A percentile compares a stretch with the other conserved stretches of the same genome.
These are phyloP conservation scores for Coemansia pectinata DNA, from an alignment of 192 early-diverging fungal species.

Conservation along the genomic window DNA sequence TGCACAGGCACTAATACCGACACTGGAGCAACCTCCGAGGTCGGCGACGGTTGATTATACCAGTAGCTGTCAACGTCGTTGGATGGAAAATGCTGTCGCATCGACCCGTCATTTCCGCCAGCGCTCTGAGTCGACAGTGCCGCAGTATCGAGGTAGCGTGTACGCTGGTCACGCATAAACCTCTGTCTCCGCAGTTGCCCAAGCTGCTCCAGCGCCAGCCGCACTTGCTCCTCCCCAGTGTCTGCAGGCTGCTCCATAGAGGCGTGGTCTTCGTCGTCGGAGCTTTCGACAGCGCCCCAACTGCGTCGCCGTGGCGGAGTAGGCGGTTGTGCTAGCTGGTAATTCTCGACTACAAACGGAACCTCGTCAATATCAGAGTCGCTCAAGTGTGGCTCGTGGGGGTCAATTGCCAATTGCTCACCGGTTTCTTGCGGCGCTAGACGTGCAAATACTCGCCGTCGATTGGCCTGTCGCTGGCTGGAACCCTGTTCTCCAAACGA, in stretches of 20 bases:
- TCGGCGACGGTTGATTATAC: slow-evolving; percentile 44
- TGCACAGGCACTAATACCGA: not conserved
- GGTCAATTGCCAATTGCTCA: slow-evolving; percentile 2
- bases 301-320: slow-evolving; percentile 29
- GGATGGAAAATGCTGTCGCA: slow-evolving; percentile 31
- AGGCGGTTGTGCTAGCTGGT: slow-evolving; percentile 13
- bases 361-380: not conserved
- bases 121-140: not conserved
- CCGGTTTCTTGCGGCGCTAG: slow-evolving; percentile 29
- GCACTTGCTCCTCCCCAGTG: slow-evolving; percentile 11
- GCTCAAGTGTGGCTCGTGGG: not conserved
- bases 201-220: slow-evolving; percentile 28
- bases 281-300: slow-evolving; percentile 7
- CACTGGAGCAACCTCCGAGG: not conserved
- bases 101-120: not conserved
- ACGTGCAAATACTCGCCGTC: slow-evolving; percentile 43
- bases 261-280: slow-evolving; percentile 10
- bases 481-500: slow-evolving; percentile 18
- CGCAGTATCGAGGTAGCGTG: not conserved
- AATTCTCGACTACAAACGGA: not conserved
- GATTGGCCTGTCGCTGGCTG: slow-evolving; percentile 13
- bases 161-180: slow-evolving; percentile 39
- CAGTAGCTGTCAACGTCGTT: slow-evolving; percentile 57
- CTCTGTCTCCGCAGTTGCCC: slow-evolving; percentile 26
- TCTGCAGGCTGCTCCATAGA: not conserved